Base-by-base conservation (phyloP, 1,284 basidiomycete genomes). In the Papiliotrema laurentii region DNA sequence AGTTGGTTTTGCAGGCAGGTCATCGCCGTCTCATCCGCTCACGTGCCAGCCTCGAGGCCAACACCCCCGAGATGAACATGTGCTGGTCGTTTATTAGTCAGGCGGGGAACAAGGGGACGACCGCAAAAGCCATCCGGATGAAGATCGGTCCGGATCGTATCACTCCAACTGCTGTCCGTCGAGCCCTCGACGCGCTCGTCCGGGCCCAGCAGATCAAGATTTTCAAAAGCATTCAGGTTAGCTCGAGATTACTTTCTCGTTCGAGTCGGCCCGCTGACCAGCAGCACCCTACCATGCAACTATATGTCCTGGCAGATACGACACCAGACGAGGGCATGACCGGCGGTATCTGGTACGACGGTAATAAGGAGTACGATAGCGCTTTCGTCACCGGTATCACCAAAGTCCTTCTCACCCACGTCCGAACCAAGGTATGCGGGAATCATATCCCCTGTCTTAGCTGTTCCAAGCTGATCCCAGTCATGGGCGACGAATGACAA, bases 291-390 rank as follows among this genome's bases (percentile, higher is more conserved):
- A 72, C 69, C 3, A 60, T 66, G 43, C 56, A 62, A 7, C 56
- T 68, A 31, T 74, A 68, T 51, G 64, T 71, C 28, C 41, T 68
- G 33, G 50, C 63, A 0, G 54, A 67, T 33, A 43, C 69, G 26
- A 66, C 60, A 34, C 71, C 71, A 5, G 65, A 71, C 13, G 69
- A 69, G 52, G 69, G 72, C 28, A 54, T 73, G 37, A 60, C 66
- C 1, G 73, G 73, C 30, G 73, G 73, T 22, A 61, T 73, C 3
- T 74, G 71, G 69, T 73, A 70, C 45, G 64, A 70, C 40, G 63
- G 65, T 30, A 65, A 61, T 47, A 67, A 69, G 45, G 71, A 70
- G 43, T 70, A 71, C 39, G 72, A 74, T 52, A 59, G 65, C 11
- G 53, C 53, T 26, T 56, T 74, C 21, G 71, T 74, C 33, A 56